These are phyloP conservation scores for Phytophthora crassamura DNA, from an alignment of 352 stramenopile species.

Conservation along the genomic window DNA sequence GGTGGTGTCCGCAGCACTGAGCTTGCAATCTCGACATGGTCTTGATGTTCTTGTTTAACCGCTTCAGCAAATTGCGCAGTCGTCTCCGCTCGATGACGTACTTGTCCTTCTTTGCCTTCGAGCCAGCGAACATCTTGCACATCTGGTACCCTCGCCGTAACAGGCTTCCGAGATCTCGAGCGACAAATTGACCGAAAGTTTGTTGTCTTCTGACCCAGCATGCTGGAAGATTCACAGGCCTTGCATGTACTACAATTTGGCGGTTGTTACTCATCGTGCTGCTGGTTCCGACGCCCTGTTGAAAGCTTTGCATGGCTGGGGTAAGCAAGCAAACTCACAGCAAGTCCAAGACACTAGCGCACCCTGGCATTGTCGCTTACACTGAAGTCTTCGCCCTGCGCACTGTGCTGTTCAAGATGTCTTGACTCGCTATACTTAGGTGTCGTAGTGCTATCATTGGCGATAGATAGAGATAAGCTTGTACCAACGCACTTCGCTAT, in stretches of 20 bases:
- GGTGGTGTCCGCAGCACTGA: conserved; percentile 1
- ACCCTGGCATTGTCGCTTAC: too few species aligned
- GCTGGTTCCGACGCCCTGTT: neutral
- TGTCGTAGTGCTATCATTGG: too few species aligned
- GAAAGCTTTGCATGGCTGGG: too few species aligned
- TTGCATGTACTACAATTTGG: neutral
- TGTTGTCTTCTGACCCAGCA: neutral
- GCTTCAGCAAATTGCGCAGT: conserved; percentile 1
- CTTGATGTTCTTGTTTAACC: conserved; percentile 8
- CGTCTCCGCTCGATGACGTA: conserved; percentile 1
- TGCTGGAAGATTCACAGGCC: neutral
- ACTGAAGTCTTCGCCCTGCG: too few species aligned
- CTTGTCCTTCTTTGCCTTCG: neutral
- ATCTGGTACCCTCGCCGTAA: neutral
- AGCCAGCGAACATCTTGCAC: neutral
- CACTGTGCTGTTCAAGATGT: too few species aligned
- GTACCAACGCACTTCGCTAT: too few species aligned
- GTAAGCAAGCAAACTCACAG: too few species aligned
- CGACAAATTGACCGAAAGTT: neutral
- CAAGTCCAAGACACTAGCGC: too few species aligned
- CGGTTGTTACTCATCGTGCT: neutral
- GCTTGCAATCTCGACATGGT: neutral
- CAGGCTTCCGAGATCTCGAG: neutral
- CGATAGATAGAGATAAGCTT: too few species aligned
- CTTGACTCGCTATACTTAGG: too few species aligned